Evolutionary conservation across 331 rosid genomes (phyloP).

Genomic region (Quercus tomentella): DNA sequence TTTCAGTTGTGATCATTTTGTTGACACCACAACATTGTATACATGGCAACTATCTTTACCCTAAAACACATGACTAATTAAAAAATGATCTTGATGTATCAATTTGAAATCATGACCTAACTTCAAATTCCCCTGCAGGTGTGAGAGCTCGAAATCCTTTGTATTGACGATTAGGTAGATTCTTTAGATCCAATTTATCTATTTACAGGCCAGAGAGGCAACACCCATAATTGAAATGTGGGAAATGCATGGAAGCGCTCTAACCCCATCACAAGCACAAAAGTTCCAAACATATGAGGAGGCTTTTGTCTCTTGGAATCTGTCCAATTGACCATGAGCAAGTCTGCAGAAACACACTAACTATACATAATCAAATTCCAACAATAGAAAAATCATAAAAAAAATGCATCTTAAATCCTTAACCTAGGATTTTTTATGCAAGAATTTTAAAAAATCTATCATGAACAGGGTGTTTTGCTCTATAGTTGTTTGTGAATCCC

Average conservation of each 20-base stretch:
- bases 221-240: conserved; percentile 78
- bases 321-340: conserved; percentile 84
- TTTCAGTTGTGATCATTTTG: too few species aligned
- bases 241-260: conserved; percentile 78
- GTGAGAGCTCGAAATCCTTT: conserved; percentile 92
- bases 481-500: too few species aligned
- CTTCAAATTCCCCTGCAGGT: conserved; percentile 77
- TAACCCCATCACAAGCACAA: conserved; percentile 71
- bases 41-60: conserved; percentile 12
- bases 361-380: not conserved
- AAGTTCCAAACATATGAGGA: conserved; percentile 81
- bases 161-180: conserved; percentile 57
- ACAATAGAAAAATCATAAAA: too few species aligned
- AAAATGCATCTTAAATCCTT: not conserved
- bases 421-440: not conserved
- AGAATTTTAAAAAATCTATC: too few species aligned
- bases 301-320: conserved; percentile 83
- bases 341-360: conserved; percentile 39
- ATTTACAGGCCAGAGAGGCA: conserved; percentile 92
- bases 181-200: conserved; percentile 71
- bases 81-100: conserved; percentile 2
- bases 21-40: not conserved
- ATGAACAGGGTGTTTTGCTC: too few species aligned
- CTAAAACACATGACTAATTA: not conserved
- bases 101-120: conserved; percentile 48